Evolutionary conservation across 441 rosid species (phyloP).

Genomic region (Sinapis alba): DNA sequence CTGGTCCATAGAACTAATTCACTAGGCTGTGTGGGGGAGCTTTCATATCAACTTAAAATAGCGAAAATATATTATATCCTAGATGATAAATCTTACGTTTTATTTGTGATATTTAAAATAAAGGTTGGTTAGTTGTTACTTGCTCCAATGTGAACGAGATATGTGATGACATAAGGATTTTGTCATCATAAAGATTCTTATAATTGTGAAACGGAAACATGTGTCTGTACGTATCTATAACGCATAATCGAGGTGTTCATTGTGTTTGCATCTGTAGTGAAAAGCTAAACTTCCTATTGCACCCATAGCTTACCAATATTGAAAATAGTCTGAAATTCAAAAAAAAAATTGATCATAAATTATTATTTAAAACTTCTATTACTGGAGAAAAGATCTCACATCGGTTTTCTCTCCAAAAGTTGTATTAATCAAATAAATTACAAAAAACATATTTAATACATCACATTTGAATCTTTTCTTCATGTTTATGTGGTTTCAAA

Average conservation of each 20-base stretch:
- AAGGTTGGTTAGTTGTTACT: constrained; percentile 13
- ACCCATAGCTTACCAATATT: neutral
- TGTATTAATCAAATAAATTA: too few species aligned
- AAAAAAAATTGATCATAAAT: too few species aligned
- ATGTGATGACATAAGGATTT: constrained; percentile 14
- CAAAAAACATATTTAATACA: too few species aligned
- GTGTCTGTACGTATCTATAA: neutral
- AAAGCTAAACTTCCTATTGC: neutral
- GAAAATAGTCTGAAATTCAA: neutral
- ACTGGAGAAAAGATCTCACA: too few species aligned
- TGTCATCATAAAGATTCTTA: constrained; percentile 5
- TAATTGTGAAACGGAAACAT: neutral
- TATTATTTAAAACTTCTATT: too few species aligned
- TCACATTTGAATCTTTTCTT: neutral
- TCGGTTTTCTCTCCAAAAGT: too few species aligned
- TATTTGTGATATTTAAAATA: neutral
- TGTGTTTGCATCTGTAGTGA: neutral
- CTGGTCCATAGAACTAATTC: constrained; percentile 3
- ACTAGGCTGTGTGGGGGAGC: constrained; percentile 1
- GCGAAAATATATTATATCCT: neutral
- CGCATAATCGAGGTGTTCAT: neutral
- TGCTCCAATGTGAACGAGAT: constrained; percentile 12
- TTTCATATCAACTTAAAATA: constrained; percentile 21
- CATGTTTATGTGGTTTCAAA: neutral
- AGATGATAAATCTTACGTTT: neutral